A percentile compares a stretch with the other conserved stretches of the same genome.
These are phyloP conservation scores for Effrenium voratum DNA, from an alignment of 73 alveolate genomes.

Conservation along the genomic window DNA sequence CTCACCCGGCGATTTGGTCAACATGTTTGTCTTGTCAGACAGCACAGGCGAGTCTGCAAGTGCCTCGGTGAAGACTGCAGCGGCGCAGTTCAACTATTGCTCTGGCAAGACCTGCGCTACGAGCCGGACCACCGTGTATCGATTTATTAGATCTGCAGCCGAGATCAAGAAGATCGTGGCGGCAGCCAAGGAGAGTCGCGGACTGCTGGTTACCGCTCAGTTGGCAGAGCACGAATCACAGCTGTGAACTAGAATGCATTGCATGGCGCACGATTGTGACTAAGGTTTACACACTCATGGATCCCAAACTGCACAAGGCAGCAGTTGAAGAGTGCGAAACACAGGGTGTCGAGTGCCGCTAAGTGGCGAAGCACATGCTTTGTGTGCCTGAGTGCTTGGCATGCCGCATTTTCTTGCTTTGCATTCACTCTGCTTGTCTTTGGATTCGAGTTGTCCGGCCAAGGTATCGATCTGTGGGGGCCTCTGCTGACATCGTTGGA, in stretches of 20 bases:
- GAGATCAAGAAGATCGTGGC: constrained; percentile 64
- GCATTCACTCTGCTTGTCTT: no score
- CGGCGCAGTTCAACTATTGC: constrained; percentile 79
- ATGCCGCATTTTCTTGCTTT: no score
- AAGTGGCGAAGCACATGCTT: neutral
- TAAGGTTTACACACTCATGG: constrained; percentile 87
- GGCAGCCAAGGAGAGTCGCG: constrained; percentile 37
- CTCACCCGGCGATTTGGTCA: constrained; percentile 32
- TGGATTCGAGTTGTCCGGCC: neutral
- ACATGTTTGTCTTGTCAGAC: constrained; percentile 60
- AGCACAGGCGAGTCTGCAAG: constrained; percentile 90
- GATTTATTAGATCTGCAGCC: constrained; percentile 49
- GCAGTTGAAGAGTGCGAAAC: constrained; percentile 18
- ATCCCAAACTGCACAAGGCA: constrained; percentile 67
- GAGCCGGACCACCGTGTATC: constrained; percentile 69
- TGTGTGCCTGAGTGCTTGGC: no score
- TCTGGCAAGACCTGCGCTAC: constrained; percentile 65
- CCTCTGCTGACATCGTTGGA: constrained; percentile 55
- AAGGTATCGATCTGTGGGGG: constrained; percentile 89
- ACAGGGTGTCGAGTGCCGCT: constrained; percentile 15
- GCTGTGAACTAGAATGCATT: neutral
- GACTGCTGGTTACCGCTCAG: no score
- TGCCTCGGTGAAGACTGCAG: constrained; percentile 71
- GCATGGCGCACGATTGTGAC: neutral
- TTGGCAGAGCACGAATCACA: neutral